These are phyloP conservation scores for Cucurbita moschata DNA, from an alignment of 306 rosid species.

Conservation along the genomic window DNA sequence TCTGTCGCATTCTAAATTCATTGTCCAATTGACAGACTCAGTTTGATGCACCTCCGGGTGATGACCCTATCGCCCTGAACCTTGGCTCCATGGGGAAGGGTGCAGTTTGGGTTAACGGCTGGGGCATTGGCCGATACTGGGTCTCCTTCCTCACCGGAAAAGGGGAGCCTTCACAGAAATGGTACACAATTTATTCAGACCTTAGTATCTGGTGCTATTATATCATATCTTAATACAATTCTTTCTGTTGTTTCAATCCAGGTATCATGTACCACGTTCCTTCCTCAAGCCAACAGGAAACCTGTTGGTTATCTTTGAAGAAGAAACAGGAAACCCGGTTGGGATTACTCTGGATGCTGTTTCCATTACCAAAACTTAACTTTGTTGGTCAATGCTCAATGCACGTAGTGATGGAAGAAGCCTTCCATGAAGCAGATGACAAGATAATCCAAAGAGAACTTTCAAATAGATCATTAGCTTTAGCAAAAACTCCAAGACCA, in stretches of 20 bases:
- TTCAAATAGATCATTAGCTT: not conserved
- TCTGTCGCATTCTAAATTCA: not conserved
- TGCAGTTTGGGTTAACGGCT: slow-evolving; percentile 61
- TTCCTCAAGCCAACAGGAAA: slow-evolving; percentile 49
- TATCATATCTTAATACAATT: not conserved
- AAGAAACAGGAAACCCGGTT: slow-evolving; percentile 55
- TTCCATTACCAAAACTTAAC: slow-evolving; percentile 1
- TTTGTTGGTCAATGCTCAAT: not conserved
- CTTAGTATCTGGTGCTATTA: not conserved
- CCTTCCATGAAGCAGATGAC: not conserved
- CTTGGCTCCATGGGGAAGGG: slow-evolving; percentile 95
- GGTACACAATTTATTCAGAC: slow-evolving; percentile 23
- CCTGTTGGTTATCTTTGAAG: slow-evolving; percentile 54
- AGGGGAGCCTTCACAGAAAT: slow-evolving; percentile 73
- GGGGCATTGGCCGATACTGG: slow-evolving; percentile 78
- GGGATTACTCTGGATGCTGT: slow-evolving; percentile 26
- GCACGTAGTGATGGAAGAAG: slow-evolving; percentile 12
- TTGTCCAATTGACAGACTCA: slow-evolving; percentile 28
- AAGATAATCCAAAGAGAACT: not conserved
- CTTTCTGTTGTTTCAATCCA: slow-evolving; percentile 9
- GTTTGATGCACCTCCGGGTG: slow-evolving; percentile 56
- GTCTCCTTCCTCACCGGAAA: slow-evolving; percentile 47
- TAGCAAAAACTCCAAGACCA: not conserved
- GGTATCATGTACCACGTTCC: slow-evolving; percentile 81
- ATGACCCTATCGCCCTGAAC: slow-evolving; percentile 50